phyloP scores from a whole-genome alignment of 2,329 filamentous ascomycete species.

The Hypoxylon sp. region DNA sequence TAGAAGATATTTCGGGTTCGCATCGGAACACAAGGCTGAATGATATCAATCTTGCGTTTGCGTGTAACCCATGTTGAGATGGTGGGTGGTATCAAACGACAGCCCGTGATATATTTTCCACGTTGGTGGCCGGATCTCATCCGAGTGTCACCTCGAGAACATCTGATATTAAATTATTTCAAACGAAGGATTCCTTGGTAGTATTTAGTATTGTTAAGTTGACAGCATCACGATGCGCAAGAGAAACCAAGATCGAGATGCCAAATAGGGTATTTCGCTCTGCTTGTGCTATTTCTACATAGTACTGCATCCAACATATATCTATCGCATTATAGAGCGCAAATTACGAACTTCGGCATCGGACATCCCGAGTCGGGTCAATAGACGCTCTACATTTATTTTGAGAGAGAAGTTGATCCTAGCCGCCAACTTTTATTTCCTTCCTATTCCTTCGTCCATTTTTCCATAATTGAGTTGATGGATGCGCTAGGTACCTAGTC shows the following conservation, averaged over 20 bases:
- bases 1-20: conserved; percentile 32
- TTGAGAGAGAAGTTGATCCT: background rate
- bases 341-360: background rate
- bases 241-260: conserved; percentile 34
- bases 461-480: conserved; percentile 4
- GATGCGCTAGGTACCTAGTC: conserved; percentile 32
- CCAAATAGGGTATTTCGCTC: conserved; percentile 20
- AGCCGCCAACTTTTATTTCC: background rate
- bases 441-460: background rate
- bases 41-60: conserved; percentile 27
- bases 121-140: conserved; percentile 29
- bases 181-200: conserved; percentile 21
- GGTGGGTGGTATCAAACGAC: conserved; percentile 31
- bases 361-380: background rate
- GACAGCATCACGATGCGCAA: conserved; percentile 17
- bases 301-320: conserved; percentile 9
- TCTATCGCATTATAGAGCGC: background rate
- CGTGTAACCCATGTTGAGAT: conserved; percentile 8
- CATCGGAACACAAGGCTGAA: conserved; percentile 16
- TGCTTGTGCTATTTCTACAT: conserved; percentile 12
- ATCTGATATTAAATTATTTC: conserved; percentile 23
- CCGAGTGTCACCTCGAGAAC: conserved; percentile 27
- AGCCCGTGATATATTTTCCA: conserved; percentile 18
- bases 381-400: background rate
- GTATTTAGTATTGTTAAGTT: conserved; percentile 19